Percentiles rank a stretch among this genome's conserved stretches.
Evolutionary conservation across 176 grass and related monocot genomes (phyloP).

Genomic region (Oryza officinalis): DNA sequence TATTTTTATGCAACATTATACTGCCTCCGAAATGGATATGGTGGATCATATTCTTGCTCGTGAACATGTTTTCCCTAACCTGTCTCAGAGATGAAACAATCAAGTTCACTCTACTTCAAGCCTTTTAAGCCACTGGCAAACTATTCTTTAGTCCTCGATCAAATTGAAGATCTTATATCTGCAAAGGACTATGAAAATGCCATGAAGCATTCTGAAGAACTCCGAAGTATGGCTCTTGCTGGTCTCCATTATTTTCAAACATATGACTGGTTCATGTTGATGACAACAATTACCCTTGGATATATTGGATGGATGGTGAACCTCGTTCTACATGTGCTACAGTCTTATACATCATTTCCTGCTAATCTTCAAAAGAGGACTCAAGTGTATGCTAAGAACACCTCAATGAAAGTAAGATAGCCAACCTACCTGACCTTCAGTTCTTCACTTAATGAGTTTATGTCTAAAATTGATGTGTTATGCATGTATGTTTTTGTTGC

Average conservation of each 20-base stretch:
- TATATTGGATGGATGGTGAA: constrained; percentile 98
- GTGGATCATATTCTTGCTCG: constrained; percentile 6
- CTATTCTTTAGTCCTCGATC: constrained; percentile 54
- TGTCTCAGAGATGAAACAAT: constrained; percentile 72
- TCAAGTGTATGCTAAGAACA: constrained; percentile 43
- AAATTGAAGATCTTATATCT: constrained; percentile 87
- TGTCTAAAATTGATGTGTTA: constrained; percentile 21
- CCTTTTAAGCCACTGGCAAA: constrained; percentile 84
- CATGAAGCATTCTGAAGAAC: constrained; percentile 66
- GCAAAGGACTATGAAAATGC: constrained; percentile 71
- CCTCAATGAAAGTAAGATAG: constrained; percentile 63
- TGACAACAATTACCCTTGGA: constrained; percentile 91
- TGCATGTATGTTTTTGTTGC: neutral
- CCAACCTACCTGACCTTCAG: neutral
- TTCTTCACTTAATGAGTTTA: constrained; percentile 26
- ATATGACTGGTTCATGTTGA: constrained; percentile 98
- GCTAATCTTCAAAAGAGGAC: constrained; percentile 59
- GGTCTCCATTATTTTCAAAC: constrained; percentile 99
- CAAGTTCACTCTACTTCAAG: constrained; percentile 81
- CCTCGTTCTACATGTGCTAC: constrained; percentile 77
- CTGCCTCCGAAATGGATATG: neutral
- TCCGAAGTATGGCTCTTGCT: constrained; percentile 77
- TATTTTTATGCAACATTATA: constrained; percentile 13
- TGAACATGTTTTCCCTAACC: constrained; percentile 53
- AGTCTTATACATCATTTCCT: constrained; percentile 75